Percentiles rank a stretch among this genome's conserved stretches.
phyloP scores from a whole-genome alignment of 2,329 filamentous ascomycete species.

The Trichothecium sympodiale region DNA sequence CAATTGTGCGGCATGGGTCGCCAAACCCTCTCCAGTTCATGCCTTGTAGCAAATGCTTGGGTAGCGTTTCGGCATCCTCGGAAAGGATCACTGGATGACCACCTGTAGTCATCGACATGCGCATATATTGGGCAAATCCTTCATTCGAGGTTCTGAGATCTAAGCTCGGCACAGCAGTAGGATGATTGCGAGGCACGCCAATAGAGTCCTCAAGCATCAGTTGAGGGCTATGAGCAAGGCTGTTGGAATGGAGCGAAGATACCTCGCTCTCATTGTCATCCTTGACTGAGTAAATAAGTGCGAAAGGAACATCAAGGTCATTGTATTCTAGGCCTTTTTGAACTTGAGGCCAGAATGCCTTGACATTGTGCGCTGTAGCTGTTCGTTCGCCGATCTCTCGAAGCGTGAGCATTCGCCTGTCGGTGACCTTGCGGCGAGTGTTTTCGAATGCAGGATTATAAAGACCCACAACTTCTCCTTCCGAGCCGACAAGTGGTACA shows the following conservation, averaged over 20 bases:
- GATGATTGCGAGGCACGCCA: constrained; percentile 56
- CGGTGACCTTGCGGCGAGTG: constrained; percentile 65
- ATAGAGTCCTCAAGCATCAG: constrained; percentile 62
- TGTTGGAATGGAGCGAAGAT: constrained; percentile 61
- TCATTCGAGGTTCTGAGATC: constrained; percentile 59
- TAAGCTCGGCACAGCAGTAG: constrained; percentile 46
- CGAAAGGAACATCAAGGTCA: constrained; percentile 65
- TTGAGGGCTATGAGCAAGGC: constrained; percentile 47
- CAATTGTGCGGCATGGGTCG: constrained; percentile 57
- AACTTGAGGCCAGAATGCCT: constrained; percentile 63
- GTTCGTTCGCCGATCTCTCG: constrained; percentile 69
- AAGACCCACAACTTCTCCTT: constrained; percentile 63
- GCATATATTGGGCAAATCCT: constrained; percentile 66
- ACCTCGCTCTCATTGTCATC: constrained; percentile 63
- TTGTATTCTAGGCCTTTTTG: constrained; percentile 61
- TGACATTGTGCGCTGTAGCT: constrained; percentile 59
- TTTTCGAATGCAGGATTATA: constrained; percentile 79
- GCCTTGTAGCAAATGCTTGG: constrained; percentile 51
- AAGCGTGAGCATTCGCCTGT: constrained; percentile 68
- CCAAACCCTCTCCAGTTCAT: constrained; percentile 61
- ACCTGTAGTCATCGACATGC: constrained; percentile 58
- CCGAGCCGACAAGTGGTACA: constrained; percentile 63
- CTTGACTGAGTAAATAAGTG: constrained; percentile 63
- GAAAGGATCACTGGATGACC: constrained; percentile 58
- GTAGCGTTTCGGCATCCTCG: constrained; percentile 54